Evolutionary conservation across 257 asterid species (phyloP).

Genomic region (Cynanchum wilfordii): DNA sequence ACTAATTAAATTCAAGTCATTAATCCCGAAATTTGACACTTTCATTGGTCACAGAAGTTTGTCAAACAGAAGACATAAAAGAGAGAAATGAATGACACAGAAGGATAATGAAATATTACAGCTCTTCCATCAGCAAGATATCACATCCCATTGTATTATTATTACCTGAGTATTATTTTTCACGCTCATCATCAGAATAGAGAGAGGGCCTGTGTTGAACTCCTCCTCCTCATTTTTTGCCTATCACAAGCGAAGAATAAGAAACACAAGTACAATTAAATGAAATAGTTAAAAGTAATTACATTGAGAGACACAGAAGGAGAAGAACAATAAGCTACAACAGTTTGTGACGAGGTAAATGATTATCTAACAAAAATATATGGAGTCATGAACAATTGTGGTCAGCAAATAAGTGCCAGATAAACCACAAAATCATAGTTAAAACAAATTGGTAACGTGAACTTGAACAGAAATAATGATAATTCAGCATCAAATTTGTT

Average conservation of each 20-base stretch:
- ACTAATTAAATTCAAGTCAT: not conserved
- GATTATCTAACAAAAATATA: not conserved
- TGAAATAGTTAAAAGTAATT: not conserved
- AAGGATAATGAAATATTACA: not conserved
- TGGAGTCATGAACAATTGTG: not conserved
- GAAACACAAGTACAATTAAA: not conserved
- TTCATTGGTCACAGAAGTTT: not conserved
- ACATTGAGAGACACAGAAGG: not conserved
- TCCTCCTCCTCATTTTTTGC: conserved; percentile 75
- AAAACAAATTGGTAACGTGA: not conserved
- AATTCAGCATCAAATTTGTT: not conserved
- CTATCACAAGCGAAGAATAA: not conserved
- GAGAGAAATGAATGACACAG: not conserved
- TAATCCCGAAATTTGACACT: too few species aligned
- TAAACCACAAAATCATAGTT: not conserved
- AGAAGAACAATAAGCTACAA: not conserved
- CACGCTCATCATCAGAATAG: conserved; percentile 62
- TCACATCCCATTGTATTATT: not conserved
- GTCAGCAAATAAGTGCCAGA: not conserved
- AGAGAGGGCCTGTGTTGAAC: conserved; percentile 95
- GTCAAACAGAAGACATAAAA: not conserved
- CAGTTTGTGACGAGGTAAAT: not conserved
- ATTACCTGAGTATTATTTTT: conserved; percentile 53
- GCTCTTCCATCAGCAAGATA: not conserved
- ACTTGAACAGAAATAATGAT: not conserved